Evolutionary conservation across 169 alveolate genomes (phyloP).

Genomic region (Cryptosporidium canis): DNA sequence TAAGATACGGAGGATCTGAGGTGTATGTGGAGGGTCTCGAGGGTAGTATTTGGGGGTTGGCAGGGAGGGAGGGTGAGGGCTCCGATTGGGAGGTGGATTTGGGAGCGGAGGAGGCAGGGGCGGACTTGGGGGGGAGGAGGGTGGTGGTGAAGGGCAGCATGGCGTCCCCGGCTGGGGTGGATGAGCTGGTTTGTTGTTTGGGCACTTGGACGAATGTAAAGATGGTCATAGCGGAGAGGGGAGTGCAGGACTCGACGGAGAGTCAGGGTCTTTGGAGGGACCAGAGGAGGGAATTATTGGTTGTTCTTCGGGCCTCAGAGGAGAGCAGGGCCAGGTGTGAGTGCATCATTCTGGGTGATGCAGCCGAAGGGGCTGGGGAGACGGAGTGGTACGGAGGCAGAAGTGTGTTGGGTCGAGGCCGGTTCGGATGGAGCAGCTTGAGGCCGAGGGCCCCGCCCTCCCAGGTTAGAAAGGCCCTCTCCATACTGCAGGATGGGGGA

Average conservation of each 20-base stretch:
- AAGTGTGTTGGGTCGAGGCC: neutral
- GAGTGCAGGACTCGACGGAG: neutral
- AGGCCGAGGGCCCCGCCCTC: slow-evolving; percentile 9
- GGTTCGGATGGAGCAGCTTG: neutral
- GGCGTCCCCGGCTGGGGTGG: neutral
- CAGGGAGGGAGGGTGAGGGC: too few species aligned
- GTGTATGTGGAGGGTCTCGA: too few species aligned
- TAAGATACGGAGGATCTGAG: too few species aligned
- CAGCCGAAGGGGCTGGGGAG: neutral
- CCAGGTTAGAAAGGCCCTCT: slow-evolving; percentile 19
- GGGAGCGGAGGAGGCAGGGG: neutral
- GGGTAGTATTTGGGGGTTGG: too few species aligned
- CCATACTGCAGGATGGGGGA: slow-evolving; percentile 8
- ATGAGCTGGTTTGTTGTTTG: slow-evolving; percentile 19
- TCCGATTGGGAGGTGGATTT: too few species aligned
- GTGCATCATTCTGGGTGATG: neutral
- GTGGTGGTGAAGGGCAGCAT: neutral
- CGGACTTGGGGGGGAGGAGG: neutral
- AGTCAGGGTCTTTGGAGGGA: neutral
- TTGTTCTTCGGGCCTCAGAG: neutral
- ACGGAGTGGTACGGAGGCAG: neutral
- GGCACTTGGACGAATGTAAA: slow-evolving; percentile 23
- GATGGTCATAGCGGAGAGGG: neutral
- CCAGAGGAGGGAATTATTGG: neutral
- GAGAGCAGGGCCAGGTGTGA: slow-evolving; percentile 7